These are phyloP conservation scores for Astrothelium macrocarpum DNA, from an alignment of 495 filamentous ascomycete species.

Conservation along the genomic window DNA sequence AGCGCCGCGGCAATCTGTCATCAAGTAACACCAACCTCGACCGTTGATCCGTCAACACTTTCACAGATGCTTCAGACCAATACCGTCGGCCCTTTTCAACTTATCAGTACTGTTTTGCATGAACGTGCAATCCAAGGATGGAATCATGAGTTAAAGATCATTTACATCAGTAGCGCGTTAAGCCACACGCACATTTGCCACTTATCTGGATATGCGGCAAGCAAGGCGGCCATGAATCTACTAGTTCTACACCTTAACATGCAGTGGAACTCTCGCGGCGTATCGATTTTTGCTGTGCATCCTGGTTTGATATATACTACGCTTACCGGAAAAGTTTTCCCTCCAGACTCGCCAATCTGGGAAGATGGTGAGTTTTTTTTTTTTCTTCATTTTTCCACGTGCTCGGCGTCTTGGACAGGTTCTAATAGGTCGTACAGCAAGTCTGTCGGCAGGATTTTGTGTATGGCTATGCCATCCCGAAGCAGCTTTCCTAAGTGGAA, in stretches of 20 bases:
- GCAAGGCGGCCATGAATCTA: conserved; percentile 9
- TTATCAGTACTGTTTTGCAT: not conserved
- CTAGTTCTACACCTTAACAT: not conserved
- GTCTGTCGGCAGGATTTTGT: conserved; percentile 7
- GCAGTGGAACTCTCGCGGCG: not conserved
- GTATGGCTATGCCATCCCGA: conserved; percentile 14
- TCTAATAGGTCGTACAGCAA: not conserved
- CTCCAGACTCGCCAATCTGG: not conserved
- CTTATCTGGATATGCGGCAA: not conserved
- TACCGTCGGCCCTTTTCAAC: conserved; percentile 2
- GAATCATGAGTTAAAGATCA: not conserved
- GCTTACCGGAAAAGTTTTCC: not conserved
- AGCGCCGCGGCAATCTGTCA: not conserved
- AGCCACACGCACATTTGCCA: not conserved
- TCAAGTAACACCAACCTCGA: not conserved
- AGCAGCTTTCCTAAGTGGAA: conserved; percentile 12
- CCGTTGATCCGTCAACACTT: not conserved
- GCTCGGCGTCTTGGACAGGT: not conserved
- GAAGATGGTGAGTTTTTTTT: conserved; percentile 6
- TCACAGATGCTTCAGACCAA: not conserved
- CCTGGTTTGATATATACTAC: conserved; percentile 9
- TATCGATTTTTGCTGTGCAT: conserved; percentile 6
- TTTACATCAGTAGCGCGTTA: not conserved
- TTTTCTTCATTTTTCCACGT: conserved; percentile 3
- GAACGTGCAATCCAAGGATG: not conserved